These are phyloP conservation scores for Yarrowia sp. DNA, from an alignment of 805 yeast species.

Conservation along the genomic window DNA sequence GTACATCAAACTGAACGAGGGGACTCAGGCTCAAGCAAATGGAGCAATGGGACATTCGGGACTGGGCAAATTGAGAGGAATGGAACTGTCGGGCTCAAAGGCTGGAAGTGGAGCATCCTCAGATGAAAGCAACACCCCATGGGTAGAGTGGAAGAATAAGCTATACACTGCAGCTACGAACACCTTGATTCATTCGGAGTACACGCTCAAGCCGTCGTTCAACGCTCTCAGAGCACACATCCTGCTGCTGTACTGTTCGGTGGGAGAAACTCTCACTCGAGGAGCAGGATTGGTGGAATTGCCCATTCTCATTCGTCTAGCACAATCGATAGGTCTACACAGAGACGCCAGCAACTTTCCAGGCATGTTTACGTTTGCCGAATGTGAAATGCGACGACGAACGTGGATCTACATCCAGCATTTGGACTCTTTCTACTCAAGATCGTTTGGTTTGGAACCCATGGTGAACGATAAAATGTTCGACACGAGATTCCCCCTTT, in stretches of 20 bases:
- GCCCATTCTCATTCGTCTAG: conserved; percentile 31
- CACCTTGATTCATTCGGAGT: conserved; percentile 4
- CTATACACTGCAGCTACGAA: conserved; percentile 13
- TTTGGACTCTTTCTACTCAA: conserved; percentile 30
- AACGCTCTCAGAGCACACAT: conserved; percentile 25
- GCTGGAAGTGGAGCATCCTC: background rate
- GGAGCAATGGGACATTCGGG: conserved; percentile 15
- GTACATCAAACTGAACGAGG: conserved; percentile 15
- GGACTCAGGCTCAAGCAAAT: background rate
- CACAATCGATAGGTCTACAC: conserved; percentile 28
- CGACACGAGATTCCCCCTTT: conserved; percentile 8
- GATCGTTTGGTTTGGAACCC: conserved; percentile 30
- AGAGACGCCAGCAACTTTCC: conserved; percentile 31
- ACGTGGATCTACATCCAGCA: conserved; percentile 36
- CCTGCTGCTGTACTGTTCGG: conserved; percentile 11
- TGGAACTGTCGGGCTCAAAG: background rate
- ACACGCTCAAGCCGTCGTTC: conserved; percentile 12
- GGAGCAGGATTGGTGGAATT: conserved; percentile 13
- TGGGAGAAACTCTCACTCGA: conserved; percentile 20
- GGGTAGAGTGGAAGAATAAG: conserved; percentile 9
- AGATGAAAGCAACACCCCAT: background rate
- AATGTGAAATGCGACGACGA: conserved; percentile 34
- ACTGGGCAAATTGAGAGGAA: background rate
- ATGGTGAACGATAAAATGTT: conserved; percentile 31
- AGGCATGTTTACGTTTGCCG: conserved; percentile 31